Conservation (phyloP, 208 protist genomes). For the Leishmania lainsoni region DNA sequence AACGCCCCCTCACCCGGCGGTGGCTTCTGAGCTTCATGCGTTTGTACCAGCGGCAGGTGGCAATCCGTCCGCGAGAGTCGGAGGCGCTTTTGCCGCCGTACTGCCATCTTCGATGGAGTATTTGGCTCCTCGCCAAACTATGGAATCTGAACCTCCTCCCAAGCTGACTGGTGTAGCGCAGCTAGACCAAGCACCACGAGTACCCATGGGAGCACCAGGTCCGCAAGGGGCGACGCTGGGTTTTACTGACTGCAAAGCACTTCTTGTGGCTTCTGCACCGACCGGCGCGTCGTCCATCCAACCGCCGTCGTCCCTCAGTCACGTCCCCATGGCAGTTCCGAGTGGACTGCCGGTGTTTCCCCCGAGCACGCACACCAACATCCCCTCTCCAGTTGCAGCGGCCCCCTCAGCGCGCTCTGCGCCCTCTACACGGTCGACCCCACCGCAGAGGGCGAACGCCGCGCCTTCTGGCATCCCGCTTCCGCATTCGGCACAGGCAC, state of each 20-base stretch:
- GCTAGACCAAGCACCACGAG: background rate
- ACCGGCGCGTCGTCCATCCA: background rate
- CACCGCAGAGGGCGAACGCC: background rate
- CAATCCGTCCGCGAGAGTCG: background rate
- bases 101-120: background rate
- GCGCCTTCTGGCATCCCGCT: background rate
- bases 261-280: background rate
- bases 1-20: background rate
- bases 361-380: background rate
- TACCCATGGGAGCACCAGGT: background rate
- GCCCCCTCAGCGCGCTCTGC: background rate
- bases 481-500: conserved; percentile 3
- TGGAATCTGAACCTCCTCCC: background rate
- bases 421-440: background rate
- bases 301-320: background rate
- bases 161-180: background rate
- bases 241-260: background rate
- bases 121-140: background rate
- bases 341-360: background rate
- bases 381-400: background rate
- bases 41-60: background rate
- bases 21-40: background rate
- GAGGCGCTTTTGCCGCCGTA: background rate
- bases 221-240: background rate
- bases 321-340: background rate